phyloP scores from a whole-genome alignment of 208 protist species.

The Leishmania tarentolae region DNA sequence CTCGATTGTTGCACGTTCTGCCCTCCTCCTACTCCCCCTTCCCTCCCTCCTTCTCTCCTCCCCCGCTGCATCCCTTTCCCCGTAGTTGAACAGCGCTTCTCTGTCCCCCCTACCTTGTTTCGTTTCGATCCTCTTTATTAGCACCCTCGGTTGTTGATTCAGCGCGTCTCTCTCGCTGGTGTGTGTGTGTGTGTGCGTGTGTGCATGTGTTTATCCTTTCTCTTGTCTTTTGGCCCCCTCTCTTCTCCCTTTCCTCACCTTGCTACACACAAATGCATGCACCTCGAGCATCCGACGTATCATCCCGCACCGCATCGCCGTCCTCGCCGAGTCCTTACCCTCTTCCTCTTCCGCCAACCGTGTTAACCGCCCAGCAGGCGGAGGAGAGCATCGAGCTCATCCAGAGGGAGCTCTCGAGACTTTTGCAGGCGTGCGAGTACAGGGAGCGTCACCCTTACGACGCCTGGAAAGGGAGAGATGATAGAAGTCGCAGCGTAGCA shows the following conservation, averaged over 20 bases:
- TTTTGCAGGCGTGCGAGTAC: constrained; percentile 47
- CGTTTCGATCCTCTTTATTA: background rate
- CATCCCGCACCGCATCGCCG: background rate
- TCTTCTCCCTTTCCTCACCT: background rate
- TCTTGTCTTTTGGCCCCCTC: constrained; percentile 7
- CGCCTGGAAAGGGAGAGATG: background rate
- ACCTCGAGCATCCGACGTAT: background rate
- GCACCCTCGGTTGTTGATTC: background rate
- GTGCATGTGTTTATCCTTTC: background rate
- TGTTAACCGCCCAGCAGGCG: constrained; percentile 19
- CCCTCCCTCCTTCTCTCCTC: background rate
- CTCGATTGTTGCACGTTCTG: background rate
- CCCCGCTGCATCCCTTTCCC: background rate
- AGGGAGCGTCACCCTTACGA: constrained; percentile 40
- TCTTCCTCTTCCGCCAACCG: background rate
- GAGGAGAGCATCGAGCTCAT: constrained; percentile 37
- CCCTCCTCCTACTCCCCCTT: background rate
- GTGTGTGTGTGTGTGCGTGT: background rate
- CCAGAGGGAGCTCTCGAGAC: constrained; percentile 37
- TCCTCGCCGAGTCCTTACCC: background rate
- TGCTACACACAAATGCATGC: background rate
- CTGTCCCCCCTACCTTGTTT: background rate
- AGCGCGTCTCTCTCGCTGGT: background rate
- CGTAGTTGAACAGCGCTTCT: background rate
- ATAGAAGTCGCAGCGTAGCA: background rate